These are phyloP conservation scores for Fusarium siculi DNA, from an alignment of 2,329 filamentous ascomycete species.

Conservation along the genomic window DNA sequence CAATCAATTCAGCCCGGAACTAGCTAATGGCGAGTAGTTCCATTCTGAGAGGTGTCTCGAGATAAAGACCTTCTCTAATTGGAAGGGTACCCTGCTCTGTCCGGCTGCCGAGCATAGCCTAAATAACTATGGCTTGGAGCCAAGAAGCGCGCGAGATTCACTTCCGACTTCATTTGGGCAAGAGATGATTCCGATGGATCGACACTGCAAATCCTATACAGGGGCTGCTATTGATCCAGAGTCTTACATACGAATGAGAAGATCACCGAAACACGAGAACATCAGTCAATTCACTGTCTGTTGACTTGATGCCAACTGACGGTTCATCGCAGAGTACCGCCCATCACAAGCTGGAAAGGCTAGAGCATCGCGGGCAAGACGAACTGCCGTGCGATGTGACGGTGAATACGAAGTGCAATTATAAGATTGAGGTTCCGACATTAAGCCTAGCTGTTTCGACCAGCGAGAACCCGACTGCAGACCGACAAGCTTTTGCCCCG, in stretches of 20 bases:
- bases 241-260: not conserved
- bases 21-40: constrained; percentile 7
- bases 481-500: constrained; percentile 37
- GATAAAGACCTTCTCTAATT: constrained; percentile 19
- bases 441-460: constrained; percentile 28
- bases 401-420: constrained; percentile 35
- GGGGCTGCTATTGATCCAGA: not conserved
- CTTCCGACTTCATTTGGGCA: constrained; percentile 29
- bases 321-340: not conserved
- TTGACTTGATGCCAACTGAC: not conserved
- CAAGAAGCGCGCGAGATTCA: constrained; percentile 30
- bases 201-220: constrained; percentile 30
- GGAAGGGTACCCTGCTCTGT: constrained; percentile 22
- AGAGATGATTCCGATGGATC: constrained; percentile 36
- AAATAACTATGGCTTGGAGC: constrained; percentile 15
- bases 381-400: constrained; percentile 12
- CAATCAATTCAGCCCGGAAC: not conserved
- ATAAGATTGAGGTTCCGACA: constrained; percentile 19
- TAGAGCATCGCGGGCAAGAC: constrained; percentile 10
- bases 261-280: not conserved
- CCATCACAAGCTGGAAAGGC: not conserved
- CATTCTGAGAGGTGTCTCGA: constrained; percentile 1
- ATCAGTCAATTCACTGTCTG: not conserved
- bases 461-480: constrained; percentile 18
- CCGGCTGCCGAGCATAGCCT: constrained; percentile 15